These are phyloP conservation scores for Carpinus viminea DNA, from an alignment of 306 rosid genomes.

Conservation along the genomic window DNA sequence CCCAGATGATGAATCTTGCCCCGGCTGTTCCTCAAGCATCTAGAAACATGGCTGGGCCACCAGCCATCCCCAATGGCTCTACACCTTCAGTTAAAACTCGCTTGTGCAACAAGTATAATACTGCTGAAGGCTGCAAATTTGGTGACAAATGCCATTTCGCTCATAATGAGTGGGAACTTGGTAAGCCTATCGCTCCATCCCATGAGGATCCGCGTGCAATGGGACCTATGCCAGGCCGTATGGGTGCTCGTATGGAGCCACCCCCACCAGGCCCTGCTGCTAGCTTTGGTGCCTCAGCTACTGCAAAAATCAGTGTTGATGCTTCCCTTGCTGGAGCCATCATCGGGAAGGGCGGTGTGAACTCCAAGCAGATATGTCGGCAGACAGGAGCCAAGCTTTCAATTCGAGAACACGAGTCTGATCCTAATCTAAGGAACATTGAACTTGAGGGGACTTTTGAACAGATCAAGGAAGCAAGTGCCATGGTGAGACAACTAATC, in stretches of 20 bases:
- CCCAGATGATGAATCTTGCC: slow-evolving; percentile 86
- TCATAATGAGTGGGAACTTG: slow-evolving; percentile 96
- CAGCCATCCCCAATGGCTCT: slow-evolving; percentile 63
- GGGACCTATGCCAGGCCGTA: slow-evolving; percentile 55
- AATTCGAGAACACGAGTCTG: slow-evolving; percentile 84
- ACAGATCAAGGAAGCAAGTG: slow-evolving; percentile 85
- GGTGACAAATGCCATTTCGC: slow-evolving; percentile 97
- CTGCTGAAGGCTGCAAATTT: slow-evolving; percentile 94
- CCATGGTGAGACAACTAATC: slow-evolving; percentile 80
- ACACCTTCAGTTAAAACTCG: slow-evolving; percentile 62
- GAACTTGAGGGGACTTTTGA: slow-evolving; percentile 95
- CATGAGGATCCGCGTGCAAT: slow-evolving; percentile 61
- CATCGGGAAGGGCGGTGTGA: slow-evolving; percentile 95
- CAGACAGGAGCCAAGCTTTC: slow-evolving; percentile 96
- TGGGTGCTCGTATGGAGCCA: slow-evolving; percentile 59
- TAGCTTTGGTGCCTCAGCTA: slow-evolving; percentile 88
- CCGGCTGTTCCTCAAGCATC: slow-evolving; percentile 61
- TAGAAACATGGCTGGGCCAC: slow-evolving; percentile 56
- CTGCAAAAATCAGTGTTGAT: slow-evolving; percentile 94
- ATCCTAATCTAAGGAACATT: slow-evolving; percentile 76
- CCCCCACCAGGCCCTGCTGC: slow-evolving; percentile 59
- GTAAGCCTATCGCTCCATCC: slow-evolving; percentile 56
- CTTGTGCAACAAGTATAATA: slow-evolving; percentile 68
- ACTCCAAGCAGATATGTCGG: slow-evolving; percentile 94
- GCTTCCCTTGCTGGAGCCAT: slow-evolving; percentile 95